These are phyloP conservation scores for Ceratocystiopsis brevicomis DNA, from an alignment of 2,329 filamentous ascomycete genomes.

Conservation along the genomic window DNA sequence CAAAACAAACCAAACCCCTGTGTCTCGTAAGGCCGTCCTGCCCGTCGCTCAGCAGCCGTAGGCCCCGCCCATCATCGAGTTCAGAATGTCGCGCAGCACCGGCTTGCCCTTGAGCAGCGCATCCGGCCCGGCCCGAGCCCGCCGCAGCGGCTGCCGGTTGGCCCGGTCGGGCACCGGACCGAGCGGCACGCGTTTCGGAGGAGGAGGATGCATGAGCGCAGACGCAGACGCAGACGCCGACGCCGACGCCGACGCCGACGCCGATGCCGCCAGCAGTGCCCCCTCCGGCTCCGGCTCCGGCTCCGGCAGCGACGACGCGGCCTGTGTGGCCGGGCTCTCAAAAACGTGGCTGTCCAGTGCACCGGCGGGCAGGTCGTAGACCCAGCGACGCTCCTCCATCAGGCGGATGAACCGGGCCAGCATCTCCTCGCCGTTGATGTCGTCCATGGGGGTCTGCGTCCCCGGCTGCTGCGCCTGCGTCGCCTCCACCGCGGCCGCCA, in stretches of 20 bases:
- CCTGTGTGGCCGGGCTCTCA: slow-evolving; percentile 21
- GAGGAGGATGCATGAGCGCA: no score
- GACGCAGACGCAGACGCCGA: background rate
- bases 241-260: no score
- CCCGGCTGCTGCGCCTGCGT: slow-evolving; percentile 25
- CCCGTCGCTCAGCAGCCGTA: no score
- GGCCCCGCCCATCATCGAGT: slow-evolving; percentile 35
- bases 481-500: slow-evolving; percentile 25
- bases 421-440: slow-evolving; percentile 44
- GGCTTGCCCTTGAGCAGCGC: slow-evolving; percentile 46
- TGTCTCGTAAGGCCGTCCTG: no score
- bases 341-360: slow-evolving; percentile 52
- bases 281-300: no score
- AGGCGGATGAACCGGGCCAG: slow-evolving; percentile 56
- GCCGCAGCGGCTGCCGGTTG: slow-evolving; percentile 29
- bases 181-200: no score
- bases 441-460: slow-evolving; percentile 21
- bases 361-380: slow-evolving; percentile 48
- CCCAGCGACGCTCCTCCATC: slow-evolving; percentile 64
- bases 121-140: slow-evolving; percentile 38
- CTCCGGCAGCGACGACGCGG: background rate
- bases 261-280: slow-evolving; percentile 1
- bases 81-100: slow-evolving; percentile 58
- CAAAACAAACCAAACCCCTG: no score
- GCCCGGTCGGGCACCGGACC: slow-evolving; percentile 12